These are phyloP conservation scores for Chenopodium formosanum DNA, from an alignment of 148 eudicot species.

Conservation along the genomic window DNA sequence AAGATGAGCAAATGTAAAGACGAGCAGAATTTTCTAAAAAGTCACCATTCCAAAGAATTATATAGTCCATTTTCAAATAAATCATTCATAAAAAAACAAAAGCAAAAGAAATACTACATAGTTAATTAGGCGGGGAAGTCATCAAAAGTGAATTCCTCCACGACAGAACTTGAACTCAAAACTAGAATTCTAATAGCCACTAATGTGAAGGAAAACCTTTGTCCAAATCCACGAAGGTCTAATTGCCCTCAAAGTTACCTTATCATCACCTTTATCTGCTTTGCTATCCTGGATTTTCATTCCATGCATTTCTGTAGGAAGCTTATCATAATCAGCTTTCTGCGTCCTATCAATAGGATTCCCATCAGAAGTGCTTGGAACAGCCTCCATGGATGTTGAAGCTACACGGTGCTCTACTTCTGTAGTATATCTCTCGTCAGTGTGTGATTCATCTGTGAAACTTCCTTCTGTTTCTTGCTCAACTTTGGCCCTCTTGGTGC, in stretches of 20 bases:
- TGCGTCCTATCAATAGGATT: constrained; percentile 27
- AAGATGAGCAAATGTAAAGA: background rate
- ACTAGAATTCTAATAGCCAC: background rate
- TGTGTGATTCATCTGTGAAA: constrained; percentile 28
- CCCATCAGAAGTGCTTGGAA: constrained; percentile 46
- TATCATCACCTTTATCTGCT: constrained; percentile 43
- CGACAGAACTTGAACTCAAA: background rate
- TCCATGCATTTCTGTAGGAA: constrained; percentile 62
- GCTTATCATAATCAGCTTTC: constrained; percentile 51
- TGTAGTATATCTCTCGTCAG: constrained; percentile 34
- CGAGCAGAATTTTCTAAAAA: background rate
- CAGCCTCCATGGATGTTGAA: constrained; percentile 39
- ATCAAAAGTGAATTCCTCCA: constrained; percentile 3
- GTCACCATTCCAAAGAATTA: background rate
- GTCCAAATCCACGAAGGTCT: constrained; percentile 10
- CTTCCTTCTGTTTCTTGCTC: constrained; percentile 42
- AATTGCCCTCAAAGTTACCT: constrained; percentile 26
- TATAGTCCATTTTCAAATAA: background rate
- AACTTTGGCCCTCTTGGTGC: constrained; percentile 56
- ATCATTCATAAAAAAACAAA: background rate
- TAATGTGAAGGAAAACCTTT: constrained; percentile 11
- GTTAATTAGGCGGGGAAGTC: background rate
- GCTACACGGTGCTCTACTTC: constrained; percentile 33
- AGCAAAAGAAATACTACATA: background rate
- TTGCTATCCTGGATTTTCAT: constrained; percentile 65